These are phyloP conservation scores for Colletotrichum endophyticum DNA, from an alignment of 2,329 filamentous ascomycete species.

Conservation along the genomic window DNA sequence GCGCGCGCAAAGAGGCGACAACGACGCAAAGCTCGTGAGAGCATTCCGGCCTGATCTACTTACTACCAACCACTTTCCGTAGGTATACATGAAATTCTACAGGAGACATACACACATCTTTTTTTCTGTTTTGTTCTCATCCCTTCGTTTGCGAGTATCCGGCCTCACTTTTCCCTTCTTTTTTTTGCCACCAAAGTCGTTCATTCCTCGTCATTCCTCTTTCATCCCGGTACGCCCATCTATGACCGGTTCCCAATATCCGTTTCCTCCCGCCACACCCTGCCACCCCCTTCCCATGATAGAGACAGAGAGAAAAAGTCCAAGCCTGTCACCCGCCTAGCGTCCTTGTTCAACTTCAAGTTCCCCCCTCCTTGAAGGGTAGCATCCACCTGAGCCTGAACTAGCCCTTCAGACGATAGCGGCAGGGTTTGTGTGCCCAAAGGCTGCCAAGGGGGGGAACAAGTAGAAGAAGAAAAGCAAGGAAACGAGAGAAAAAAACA, in stretches of 20 bases:
- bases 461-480: neutral
- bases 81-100: slow-evolving; percentile 20
- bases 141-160: slow-evolving; percentile 17
- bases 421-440: neutral
- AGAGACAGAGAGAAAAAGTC: neutral
- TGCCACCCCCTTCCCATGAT: neutral
- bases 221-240: slow-evolving; percentile 2
- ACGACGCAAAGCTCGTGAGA: slow-evolving; percentile 25
- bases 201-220: neutral
- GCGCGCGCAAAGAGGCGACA: neutral
- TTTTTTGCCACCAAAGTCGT: neutral
- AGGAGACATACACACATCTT: neutral
- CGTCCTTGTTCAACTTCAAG: neutral
- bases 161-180: neutral
- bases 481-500: neutral
- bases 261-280: neutral
- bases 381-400: neutral
- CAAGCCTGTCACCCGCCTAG: neutral
- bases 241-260: slow-evolving; percentile 5
- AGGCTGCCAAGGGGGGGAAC: neutral
- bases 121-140: slow-evolving; percentile 5
- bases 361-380: neutral
- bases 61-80: slow-evolving; percentile 5
- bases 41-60: slow-evolving; percentile 22
- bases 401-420: neutral